Base-by-base conservation (phyloP, 129 eudicot genomes). In the Helichrysum umbraculigerum region DNA sequence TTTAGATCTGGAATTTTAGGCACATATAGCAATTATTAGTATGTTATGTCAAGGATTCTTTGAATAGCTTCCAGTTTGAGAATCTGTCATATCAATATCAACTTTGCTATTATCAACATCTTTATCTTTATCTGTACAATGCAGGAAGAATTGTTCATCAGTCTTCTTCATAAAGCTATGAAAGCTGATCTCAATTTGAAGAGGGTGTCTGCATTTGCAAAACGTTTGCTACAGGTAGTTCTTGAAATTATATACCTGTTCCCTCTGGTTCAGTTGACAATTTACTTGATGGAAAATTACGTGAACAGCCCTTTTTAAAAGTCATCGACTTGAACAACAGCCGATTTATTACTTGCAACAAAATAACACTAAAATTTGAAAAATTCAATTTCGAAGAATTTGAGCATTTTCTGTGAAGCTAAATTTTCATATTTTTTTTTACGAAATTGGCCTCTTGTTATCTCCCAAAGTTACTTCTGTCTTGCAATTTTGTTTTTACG, bases 141-240 rank as follows among this genome's bases (percentile, higher is more conserved):
- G 61, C 85, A 93, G 98, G 98, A 87, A 81, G 99, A 91, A 84
- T 67, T 91, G 92, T 95, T 95, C 47, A 87, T 95, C 78, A 95
- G 92, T 52, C 90, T 95, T 47, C 87, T 91, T 44, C 72, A 87
- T 65, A 82, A 90, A 84, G 97, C 99, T 34, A 87, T 95, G 94
- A 95, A 95, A 84, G 90, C 72, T 54, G 99, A 95, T 76, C 81
- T 83, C 66, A 91, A 95, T 82, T 63, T 95, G 70, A 91, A 91
- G 87, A 87, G 99, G 65, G 96, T 95, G 60, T 76, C 94, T 47
- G 99, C 99, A 51, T 95, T 95, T 83, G 82, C 99, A 28, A 95
- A 95, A 81, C 99, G 99, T 64, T 73, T 95, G 79, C 80, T 95
- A 74, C 99, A 95, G 97, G 99, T 91, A 81, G 28, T 80, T 66